Evolutionary conservation across 768 basidiomycete genomes (phyloP).

Genomic region (Macrolepiota dolichaula): DNA sequence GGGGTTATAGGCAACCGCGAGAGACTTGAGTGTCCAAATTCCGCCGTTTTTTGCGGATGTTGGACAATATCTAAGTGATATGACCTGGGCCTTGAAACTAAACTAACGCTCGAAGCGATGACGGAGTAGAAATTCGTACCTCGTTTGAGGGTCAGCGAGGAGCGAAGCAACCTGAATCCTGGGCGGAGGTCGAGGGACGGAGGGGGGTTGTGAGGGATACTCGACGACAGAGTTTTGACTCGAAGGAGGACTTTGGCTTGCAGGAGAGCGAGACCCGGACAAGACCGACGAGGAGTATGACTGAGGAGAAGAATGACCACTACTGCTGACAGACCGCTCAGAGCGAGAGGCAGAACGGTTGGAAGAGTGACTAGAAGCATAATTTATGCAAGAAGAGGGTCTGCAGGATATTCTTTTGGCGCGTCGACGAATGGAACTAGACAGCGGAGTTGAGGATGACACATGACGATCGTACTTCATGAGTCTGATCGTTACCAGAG

Average conservation of each 20-base stretch:
- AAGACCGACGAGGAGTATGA: constrained; percentile 7
- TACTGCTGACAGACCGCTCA: constrained; percentile 12
- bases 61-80: constrained; percentile 87
- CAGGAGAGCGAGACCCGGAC: constrained; percentile 7
- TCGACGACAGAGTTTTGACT: constrained; percentile 11
- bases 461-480: constrained; percentile 21
- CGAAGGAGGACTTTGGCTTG: constrained; percentile 12
- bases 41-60: constrained; percentile 78
- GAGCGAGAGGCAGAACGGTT: neutral
- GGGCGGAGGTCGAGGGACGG: constrained; percentile 38
- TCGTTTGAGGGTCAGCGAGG: constrained; percentile 48
- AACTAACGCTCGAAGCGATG: neutral
- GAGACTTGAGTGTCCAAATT: constrained; percentile 70
- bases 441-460: constrained; percentile 21
- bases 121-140: constrained; percentile 32
- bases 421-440: constrained; percentile 20
- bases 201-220: constrained; percentile 23
- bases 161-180: constrained; percentile 60
- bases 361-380: constrained; percentile 13
- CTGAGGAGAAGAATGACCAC: constrained; percentile 12
- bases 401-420: constrained; percentile 18
- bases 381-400: constrained; percentile 18
- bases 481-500: constrained; percentile 16
- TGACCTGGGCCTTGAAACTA: constrained; percentile 32
- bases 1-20: constrained; percentile 84